Evolutionary conservation across 352 stramenopile genomes (phyloP).

Genomic region (Phytophthora parvispora): DNA sequence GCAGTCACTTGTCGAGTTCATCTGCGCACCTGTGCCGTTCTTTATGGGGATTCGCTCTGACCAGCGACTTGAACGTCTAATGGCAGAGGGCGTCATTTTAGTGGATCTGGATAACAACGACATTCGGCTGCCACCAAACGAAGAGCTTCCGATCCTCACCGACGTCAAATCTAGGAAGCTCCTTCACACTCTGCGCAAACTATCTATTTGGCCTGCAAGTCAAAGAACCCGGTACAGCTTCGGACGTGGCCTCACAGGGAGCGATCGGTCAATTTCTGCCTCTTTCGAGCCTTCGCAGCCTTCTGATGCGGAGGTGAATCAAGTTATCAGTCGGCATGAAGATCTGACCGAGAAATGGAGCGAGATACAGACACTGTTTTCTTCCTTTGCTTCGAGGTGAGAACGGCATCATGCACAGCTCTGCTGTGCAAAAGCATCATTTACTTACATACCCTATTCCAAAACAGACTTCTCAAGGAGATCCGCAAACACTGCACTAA

Average conservation of each 20-base stretch:
- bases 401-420: not conserved
- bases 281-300: constrained; percentile 28
- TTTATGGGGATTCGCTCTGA: constrained; percentile 79
- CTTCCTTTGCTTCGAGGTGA: constrained; percentile 62
- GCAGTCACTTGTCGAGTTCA: constrained; percentile 75
- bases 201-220: constrained; percentile 49
- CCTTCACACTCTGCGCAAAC: constrained; percentile 59
- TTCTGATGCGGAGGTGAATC: constrained; percentile 35
- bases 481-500: constrained; percentile 67
- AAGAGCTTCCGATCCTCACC: constrained; percentile 57
- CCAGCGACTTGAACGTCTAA: constrained; percentile 45
- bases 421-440: not conserved
- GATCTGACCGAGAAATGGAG: constrained; percentile 69
- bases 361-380: constrained; percentile 66
- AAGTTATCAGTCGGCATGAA: constrained; percentile 45
- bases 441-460: not conserved
- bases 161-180: constrained; percentile 75
- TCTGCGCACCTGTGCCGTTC: constrained; percentile 79
- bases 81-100: constrained; percentile 66
- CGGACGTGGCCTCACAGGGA: constrained; percentile 11
- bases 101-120: constrained; percentile 82
- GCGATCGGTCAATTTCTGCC: not conserved
- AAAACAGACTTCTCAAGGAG: constrained; percentile 69
- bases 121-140: constrained; percentile 48
- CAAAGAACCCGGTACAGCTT: constrained; percentile 38